Evolutionary conservation across 176 grass and related monocot genomes (phyloP).

Genomic region (Cenchrus americanus): DNA sequence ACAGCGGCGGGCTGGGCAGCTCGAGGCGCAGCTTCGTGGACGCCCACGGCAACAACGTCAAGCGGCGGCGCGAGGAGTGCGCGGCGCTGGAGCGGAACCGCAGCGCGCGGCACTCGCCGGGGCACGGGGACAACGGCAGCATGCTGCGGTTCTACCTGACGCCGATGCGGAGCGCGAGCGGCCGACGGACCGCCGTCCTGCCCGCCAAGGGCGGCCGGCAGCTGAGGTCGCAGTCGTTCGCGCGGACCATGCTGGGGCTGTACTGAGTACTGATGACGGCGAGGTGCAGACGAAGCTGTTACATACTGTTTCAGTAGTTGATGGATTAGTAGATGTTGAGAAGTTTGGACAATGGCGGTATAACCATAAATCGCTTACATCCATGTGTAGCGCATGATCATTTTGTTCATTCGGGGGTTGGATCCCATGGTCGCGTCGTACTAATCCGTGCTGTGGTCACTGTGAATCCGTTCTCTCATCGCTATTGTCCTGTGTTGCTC

Average conservation of each 20-base stretch:
- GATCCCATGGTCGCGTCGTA: constrained; percentile 3
- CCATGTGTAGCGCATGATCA: constrained; percentile 40
- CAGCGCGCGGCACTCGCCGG: constrained; percentile 75
- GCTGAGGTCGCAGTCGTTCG: constrained; percentile 63
- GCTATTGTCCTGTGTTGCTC: background rate
- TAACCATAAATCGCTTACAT: constrained; percentile 45
- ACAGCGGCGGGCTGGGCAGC: constrained; percentile 58
- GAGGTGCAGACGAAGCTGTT: background rate
- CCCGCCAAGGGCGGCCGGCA: constrained; percentile 46
- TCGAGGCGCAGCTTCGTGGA: constrained; percentile 44
- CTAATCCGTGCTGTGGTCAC: background rate
- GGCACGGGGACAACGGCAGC: constrained; percentile 58
- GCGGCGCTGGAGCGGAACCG: constrained; percentile 70
- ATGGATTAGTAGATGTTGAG: constrained; percentile 6
- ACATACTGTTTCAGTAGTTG: background rate
- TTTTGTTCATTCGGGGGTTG: constrained; percentile 49
- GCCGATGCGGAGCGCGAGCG: constrained; percentile 65
- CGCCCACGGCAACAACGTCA: background rate
- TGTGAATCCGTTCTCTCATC: background rate
- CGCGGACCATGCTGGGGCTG: constrained; percentile 78
- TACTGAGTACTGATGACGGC: constrained; percentile 49
- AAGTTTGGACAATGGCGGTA: constrained; percentile 17
- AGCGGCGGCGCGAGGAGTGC: constrained; percentile 56
- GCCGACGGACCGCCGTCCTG: constrained; percentile 39
- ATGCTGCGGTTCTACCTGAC: constrained; percentile 94